A percentile compares a stretch with the other conserved stretches of the same genome.
These are phyloP conservation scores for Capronia americana DNA, from an alignment of 2,329 filamentous ascomycete genomes.

Conservation along the genomic window DNA sequence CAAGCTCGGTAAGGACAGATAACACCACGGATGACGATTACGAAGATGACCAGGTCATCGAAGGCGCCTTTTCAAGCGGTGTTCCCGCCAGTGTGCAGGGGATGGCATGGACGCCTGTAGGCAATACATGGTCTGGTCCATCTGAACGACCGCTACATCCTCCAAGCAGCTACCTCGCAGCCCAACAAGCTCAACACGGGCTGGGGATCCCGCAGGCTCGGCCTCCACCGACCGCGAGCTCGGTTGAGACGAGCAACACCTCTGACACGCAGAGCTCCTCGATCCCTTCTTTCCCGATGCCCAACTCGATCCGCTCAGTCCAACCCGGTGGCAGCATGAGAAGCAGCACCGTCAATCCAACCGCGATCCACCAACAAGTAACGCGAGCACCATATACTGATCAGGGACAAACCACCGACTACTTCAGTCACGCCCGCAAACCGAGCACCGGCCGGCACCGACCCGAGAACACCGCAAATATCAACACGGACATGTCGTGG, in stretches of 20 bases:
- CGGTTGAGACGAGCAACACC: conserved; percentile 27
- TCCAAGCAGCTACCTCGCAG: conserved; percentile 51
- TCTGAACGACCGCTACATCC: conserved; percentile 44
- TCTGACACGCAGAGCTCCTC: conserved; percentile 30
- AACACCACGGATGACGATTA: conserved; percentile 47
- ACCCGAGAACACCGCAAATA: conserved; percentile 7
- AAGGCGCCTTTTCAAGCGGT: conserved; percentile 42
- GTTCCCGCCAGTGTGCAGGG: conserved; percentile 41
- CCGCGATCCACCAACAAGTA: background rate
- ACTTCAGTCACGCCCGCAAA: conserved; percentile 29
- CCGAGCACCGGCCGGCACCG: conserved; percentile 17
- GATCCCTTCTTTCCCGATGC: conserved; percentile 39
- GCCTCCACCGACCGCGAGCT: conserved; percentile 35
- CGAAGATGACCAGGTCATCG: conserved; percentile 39
- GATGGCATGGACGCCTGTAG: conserved; percentile 40
- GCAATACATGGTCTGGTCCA: conserved; percentile 39
- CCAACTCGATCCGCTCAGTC: conserved; percentile 31
- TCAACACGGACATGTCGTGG: conserved; percentile 41
- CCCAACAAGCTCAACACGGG: conserved; percentile 34
- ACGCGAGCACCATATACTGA: background rate
- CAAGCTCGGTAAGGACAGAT: conserved; percentile 48
- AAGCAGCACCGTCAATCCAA: background rate
- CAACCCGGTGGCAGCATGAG: conserved; percentile 18
- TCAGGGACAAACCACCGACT: conserved; percentile 26
- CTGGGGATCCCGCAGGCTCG: conserved; percentile 41